phyloP scores from a whole-genome alignment of 805 yeast genomes.

The Candida anglica region DNA sequence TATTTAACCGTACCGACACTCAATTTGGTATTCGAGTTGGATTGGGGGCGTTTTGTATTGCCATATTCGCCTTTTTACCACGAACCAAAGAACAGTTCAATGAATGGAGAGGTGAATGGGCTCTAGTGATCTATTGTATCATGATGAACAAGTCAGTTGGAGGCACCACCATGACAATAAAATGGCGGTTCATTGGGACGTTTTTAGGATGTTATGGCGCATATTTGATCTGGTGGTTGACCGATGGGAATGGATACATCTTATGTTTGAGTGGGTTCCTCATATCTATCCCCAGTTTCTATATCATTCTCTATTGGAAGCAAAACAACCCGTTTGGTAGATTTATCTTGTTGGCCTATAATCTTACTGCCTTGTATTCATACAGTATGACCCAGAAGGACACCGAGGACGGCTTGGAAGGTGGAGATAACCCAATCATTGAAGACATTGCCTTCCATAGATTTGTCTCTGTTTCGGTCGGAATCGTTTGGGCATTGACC shows the following conservation, averaged over 20 bases:
- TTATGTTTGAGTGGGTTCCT: conserved; percentile 49
- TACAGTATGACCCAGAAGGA: conserved; percentile 62
- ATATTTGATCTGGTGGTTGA: conserved; percentile 51
- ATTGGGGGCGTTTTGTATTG: conserved; percentile 64
- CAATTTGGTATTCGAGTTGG: conserved; percentile 81
- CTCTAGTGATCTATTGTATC: conserved; percentile 73
- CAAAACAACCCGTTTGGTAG: conserved; percentile 61
- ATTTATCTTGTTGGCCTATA: conserved; percentile 70
- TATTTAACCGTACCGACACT: conserved; percentile 60
- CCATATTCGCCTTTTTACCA: conserved; percentile 64
- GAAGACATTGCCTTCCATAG: conserved; percentile 76
- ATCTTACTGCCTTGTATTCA: conserved; percentile 72
- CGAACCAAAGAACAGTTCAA: conserved; percentile 50
- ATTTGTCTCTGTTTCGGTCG: conserved; percentile 65
- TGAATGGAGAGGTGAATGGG: conserved; percentile 81
- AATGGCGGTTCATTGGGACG: conserved; percentile 73
- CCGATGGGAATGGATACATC: conserved; percentile 51
- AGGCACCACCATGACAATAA: conserved; percentile 76
- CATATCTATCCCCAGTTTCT: conserved; percentile 43
- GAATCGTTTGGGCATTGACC: conserved; percentile 72
- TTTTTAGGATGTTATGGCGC: conserved; percentile 67
- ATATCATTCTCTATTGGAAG: conserved; percentile 68
- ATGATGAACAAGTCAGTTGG: conserved; percentile 85
- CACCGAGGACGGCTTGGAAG: conserved; percentile 59
- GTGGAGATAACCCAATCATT: conserved; percentile 65